Evolutionary conservation across 192 early-diverging fungal species (phyloP), one percentile per base, ranked within the genome.

Genomic region (Entomortierella parvispora): DNA sequence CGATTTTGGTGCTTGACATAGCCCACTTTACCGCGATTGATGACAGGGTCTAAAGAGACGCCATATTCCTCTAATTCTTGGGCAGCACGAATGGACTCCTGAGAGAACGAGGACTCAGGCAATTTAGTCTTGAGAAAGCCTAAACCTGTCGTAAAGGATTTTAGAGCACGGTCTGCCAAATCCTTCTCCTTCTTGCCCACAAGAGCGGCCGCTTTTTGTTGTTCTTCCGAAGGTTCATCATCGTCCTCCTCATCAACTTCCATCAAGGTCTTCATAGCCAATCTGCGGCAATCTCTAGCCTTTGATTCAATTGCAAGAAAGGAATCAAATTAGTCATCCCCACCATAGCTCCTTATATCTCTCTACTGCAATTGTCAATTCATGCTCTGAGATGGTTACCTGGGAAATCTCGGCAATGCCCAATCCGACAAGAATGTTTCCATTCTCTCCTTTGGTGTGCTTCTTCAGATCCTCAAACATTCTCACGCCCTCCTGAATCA

Each of bases 11-110:
- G 28, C 23, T 17, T 1, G 3, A 10, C 5, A 17, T 32, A 15
- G 15, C 14, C 28, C 14, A 10, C 11, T 20, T 42, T 80, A 80
- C 79, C 79, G 12, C 29, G 18, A 25, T 80, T 71, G 25, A 55
- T 26, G n/a, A 61, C 65, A 9, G 54, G 25, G 22, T 80, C 79
- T 31, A 80, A 45, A 15, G 61, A 33, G 22, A 68, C 61, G 9
- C 79, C 70, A 34, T 80, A 80, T 18, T 71, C 69, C 4, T 80
- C 69, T 22, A 80, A 52, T 26, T 80, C 79, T 52, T 80, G 69
- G 28, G 79, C 58, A 26, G 68, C 65, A 25, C 69, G 63, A 18
- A 71, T 68, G 5, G 69, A 80, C 34, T 80, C 79, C 18, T 72
- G 48, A 28, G 65, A 58, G 37, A 72, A 71, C 0, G 58, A 14